Evolutionary conservation across 805 yeast genomes (phyloP), one percentile per base, ranked within the genome.

Genomic region (Lachancea mirantina): DNA sequence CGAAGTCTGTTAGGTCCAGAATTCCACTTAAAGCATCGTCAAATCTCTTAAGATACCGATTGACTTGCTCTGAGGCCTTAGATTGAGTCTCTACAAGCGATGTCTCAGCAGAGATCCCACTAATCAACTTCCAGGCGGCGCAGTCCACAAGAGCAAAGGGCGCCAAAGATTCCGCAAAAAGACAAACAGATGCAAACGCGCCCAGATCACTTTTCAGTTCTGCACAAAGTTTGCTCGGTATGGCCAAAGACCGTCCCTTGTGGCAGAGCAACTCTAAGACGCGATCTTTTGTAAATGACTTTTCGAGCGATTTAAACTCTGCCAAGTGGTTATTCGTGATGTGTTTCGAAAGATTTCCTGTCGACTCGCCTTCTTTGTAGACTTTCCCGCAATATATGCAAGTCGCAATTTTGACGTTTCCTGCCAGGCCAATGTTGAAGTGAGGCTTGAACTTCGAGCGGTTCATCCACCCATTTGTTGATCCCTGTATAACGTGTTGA

Each of bases 361-460:
- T 36, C n/a, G 39, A 31, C 20, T 36, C 39, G 14, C 39, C 39
- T 23, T 36, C 39, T 16, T 36, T 36, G 28, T 26, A 36, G 15
- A 19, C 31, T 14, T 36, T 36, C n/a, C 39, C 39, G 16, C 39
- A 36, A 17, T 36, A 36, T 16, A 31, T 25, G 19, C 39, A 35
- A 14, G 28, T 13, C 16, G 39, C 39, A 4, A 27, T 18, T 14
- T 32, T 32, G 17, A 27, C n/a, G 18, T 27, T 31, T 6, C 31
- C 36, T 3, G 18, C 26, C 16, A 26, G 16, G 3, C 31, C 26
- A 31, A 32, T 32, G 21, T 26, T 32, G 22, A 32, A 32, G 17
- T 32, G 26, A n/a, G 36, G 31, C 15, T 31, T 20, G 23, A 32
- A 26, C 6, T 31, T 26, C n/a, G 36, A 32, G 11, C 31, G 26